Base-by-base conservation (phyloP, 2,329 filamentous ascomycete species). In the Diaporthe nobilis region DNA sequence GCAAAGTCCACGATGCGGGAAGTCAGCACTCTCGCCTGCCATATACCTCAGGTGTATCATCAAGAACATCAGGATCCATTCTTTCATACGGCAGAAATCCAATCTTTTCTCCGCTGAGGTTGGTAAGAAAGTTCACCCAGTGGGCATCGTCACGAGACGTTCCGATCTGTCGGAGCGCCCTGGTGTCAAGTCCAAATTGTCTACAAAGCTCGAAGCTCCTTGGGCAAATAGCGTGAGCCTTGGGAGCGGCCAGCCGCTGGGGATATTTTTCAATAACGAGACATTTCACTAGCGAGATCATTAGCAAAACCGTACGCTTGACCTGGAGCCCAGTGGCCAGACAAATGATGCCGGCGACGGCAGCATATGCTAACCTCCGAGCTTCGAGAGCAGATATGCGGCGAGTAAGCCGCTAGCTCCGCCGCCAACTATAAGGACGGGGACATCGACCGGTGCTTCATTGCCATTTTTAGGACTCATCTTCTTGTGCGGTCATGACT, bases 81-180 rank as follows among this genome's bases (percentile, higher is more conserved):
- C 81, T 71, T 67, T 83, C 82, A 71, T 82, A 83, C 7, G 84
- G 84, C 17, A 86, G 75, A 10, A 79, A 77, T 4, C 84, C 84
- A 22, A 86, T 82, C 34, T 79, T 80, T 34, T 83, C 79, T 2
- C 84, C 84, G 55, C 78, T 81, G 49, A 86, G 76, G 65, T 81
- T 84, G 1, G 84, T 85, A 15, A 85, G 77, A 65, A 86, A 85
- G 73, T 85, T 85, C 13, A 85, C 84, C 83, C 83, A 86, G 72
- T 80, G 83, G 0, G 83, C 84, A 79, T 86, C 84, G 74, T 72
- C 79, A 77, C 76, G 81, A 13, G 75, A 76, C 15, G 78, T 81
- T 7, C 84, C 81, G 25, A 85, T 67, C 4, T 75, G 78, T 49
- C 80, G 77, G 20, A 84, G 75, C 10, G 75, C 76, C n/a, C 77